phyloP scores from a whole-genome alignment of 1,284 basidiomycete genomes.

The Sporisorium reilianum region DNA sequence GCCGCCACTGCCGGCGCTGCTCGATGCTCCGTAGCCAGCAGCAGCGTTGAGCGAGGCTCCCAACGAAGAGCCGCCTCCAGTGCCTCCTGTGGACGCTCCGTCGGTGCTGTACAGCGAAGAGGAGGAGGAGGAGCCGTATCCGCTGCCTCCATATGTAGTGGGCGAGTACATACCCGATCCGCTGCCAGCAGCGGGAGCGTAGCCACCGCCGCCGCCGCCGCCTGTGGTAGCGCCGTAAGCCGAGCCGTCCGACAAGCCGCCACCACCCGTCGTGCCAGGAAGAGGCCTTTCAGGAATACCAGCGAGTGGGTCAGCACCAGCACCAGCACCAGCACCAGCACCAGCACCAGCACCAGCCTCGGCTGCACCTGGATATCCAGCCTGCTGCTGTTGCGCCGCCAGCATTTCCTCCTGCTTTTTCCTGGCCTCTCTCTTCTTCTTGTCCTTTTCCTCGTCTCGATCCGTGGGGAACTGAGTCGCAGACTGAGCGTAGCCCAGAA shows the following conservation, averaged over 20 bases:
- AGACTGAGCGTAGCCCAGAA: conserved; percentile 30
- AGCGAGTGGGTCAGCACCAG: not conserved
- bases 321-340: not conserved
- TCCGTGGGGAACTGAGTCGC: conserved; percentile 28
- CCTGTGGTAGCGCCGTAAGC: not conserved
- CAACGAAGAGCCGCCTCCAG: not conserved
- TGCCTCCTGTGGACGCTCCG: not conserved
- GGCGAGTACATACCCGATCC: not conserved
- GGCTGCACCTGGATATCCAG: not conserved
- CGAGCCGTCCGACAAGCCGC: not conserved
- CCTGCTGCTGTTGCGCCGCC: conserved; percentile 4
- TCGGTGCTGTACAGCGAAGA: too few relatives aligned
- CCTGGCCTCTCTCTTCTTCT: conserved; percentile 16
- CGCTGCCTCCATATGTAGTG: not conserved
- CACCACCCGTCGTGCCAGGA: not conserved
- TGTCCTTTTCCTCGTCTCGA: conserved; percentile 32
- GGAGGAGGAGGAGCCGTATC: too few relatives aligned
- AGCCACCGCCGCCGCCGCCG: too few relatives aligned
- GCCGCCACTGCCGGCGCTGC: not conserved
- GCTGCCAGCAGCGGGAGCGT: not conserved
- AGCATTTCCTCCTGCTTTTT: conserved; percentile 20
- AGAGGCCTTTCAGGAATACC: conserved; percentile 2
- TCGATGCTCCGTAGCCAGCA: conserved; percentile 15
- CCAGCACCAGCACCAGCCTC: conserved; percentile 2
- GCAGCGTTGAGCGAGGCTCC: conserved; percentile 23